Percentiles rank a stretch among this genome's conserved stretches.
phyloP scores from a whole-genome alignment of 805 yeast genomes.

The Cyberlindnera sargentensis region DNA sequence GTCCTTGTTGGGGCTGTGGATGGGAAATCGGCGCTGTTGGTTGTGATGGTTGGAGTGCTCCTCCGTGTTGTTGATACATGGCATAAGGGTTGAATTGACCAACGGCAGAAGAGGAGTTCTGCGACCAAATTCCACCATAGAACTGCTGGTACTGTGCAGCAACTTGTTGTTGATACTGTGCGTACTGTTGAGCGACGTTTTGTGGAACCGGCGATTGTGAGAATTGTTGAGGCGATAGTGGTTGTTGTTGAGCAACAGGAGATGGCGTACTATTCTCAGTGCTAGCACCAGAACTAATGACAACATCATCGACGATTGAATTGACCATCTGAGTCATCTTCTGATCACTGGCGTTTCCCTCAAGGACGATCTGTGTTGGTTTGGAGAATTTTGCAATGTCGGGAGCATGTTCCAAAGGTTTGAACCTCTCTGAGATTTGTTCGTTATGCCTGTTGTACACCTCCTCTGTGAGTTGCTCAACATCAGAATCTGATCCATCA shows the following conservation, averaged over 20 bases:
- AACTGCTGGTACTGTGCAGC: neutral
- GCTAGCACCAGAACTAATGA: neutral
- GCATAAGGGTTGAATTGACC: neutral
- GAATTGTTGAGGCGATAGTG: neutral
- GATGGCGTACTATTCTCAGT: neutral
- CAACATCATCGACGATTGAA: conserved; percentile 1
- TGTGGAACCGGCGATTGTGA: neutral
- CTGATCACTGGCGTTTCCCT: neutral
- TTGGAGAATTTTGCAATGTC: neutral
- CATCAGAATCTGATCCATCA: neutral
- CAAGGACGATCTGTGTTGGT: neutral
- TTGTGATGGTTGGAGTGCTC: no score
- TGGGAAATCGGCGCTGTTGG: no score
- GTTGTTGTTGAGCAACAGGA: neutral
- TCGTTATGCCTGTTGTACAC: neutral
- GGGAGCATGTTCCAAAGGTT: neutral
- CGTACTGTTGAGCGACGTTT: neutral
- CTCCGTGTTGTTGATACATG: no score
- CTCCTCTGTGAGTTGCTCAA: neutral
- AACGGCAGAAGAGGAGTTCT: neutral
- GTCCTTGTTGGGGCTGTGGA: neutral
- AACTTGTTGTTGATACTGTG: neutral
- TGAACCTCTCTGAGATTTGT: neutral
- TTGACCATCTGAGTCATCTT: conserved; percentile 2
- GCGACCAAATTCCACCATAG: conserved; percentile 1